These are phyloP conservation scores for Pyrus pyrifolia DNA, from an alignment of 306 rosid species.

Conservation along the genomic window DNA sequence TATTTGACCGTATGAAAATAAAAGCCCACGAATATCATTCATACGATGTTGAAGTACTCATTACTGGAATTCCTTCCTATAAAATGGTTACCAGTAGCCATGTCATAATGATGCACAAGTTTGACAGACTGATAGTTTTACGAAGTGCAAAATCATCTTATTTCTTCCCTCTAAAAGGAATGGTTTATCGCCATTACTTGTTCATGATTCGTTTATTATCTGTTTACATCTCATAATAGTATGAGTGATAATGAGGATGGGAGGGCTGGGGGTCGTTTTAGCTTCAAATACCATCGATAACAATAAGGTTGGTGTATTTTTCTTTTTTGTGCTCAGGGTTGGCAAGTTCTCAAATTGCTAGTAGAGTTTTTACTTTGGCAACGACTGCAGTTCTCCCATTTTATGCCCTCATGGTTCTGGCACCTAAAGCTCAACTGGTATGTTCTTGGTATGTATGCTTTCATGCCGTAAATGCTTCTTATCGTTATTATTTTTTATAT, in stretches of 20 bases:
- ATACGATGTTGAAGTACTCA: not conserved
- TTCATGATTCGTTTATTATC: not conserved
- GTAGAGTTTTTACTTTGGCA: slow-evolving; percentile 64
- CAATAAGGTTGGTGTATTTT: not conserved
- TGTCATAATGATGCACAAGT: not conserved
- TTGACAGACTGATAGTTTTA: not conserved
- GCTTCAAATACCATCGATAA: not conserved
- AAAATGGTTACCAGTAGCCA: not conserved
- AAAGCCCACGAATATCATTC: not conserved
- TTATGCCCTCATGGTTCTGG: slow-evolving; percentile 89
- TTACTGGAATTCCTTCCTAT: not conserved
- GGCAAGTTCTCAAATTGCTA: slow-evolving; percentile 56
- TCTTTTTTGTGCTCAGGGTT: slow-evolving; percentile 42
- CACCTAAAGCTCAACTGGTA: slow-evolving; percentile 79
- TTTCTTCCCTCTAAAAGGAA: not conserved
- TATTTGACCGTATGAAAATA: not conserved
- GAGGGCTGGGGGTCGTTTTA: not conserved
- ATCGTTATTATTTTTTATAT: no score
- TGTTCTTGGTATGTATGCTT: slow-evolving; percentile 10
- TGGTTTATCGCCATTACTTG: not conserved
- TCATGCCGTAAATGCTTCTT: no score
- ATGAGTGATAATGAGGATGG: not conserved
- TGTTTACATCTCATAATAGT: not conserved
- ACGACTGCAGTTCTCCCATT: slow-evolving; percentile 86
- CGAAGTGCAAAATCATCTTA: not conserved